Base-by-base conservation (phyloP, 768 basidiomycete species). In the Lactarius deliciosus region DNA sequence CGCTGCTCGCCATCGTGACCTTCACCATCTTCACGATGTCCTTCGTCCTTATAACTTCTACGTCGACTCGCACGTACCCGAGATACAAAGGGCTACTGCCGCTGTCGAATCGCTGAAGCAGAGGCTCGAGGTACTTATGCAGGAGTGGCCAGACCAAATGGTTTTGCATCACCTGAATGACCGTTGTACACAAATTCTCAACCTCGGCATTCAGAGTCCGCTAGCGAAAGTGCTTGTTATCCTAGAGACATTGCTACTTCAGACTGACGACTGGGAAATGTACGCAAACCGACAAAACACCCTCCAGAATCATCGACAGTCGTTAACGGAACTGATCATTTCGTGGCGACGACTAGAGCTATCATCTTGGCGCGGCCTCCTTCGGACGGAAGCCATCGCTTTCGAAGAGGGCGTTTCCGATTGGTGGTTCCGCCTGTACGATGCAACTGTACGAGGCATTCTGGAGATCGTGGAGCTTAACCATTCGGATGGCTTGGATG, bases 61-160 rank as follows among this genome's bases (percentile, higher is more conserved):
- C 72, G 68, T 75, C 15, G 93, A 95, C 68, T 69, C 83, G n/a
- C 94, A 96, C 73, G 77, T 91, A 36, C 78, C 76, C 3, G 91
- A 97, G 75, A 81, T 85, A 41, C 84, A 80, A 65, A 92, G 85
- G 74, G 88, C 83, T 0, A 77, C 84, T 3, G 74, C 73, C 0
- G 74, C 89, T 16, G 74, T 96, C 10, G 70, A 73, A 5, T 71
- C 79, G 5, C 80, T 96, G 22, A 79, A 79, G 56, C 64, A 64
- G 4, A 85, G 88, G 2, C 79, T 98, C 34, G 71, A 78, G 16
- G 65, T 41, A 2, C 80, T 97, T 22, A 81, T 89, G 30, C 77
- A 80, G 67, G 89, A 94, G 70, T 99, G 94, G 95, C 96, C 97
- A 0, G 96, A 98, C 69, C 97, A 99, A 75, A 94, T 96, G 90